A percentile compares a stretch with the other conserved stretches of the same genome.
These are phyloP conservation scores for Trichoderma lentiforme DNA, from an alignment of 2,329 filamentous ascomycete genomes.

Conservation along the genomic window DNA sequence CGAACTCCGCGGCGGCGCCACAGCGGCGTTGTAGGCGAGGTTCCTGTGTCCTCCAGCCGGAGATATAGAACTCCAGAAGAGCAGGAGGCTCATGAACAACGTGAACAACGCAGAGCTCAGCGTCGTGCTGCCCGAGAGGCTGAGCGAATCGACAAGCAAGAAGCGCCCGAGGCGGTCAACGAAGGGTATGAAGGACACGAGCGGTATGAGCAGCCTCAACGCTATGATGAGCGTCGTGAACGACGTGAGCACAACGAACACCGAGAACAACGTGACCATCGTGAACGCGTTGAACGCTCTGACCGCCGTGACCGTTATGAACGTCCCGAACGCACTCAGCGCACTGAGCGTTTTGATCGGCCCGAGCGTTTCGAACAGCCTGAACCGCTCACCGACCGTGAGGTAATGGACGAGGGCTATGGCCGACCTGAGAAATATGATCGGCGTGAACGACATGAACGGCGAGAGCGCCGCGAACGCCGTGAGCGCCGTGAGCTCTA, in stretches of 20 bases:
- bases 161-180: background rate
- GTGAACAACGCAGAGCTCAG: constrained; percentile 37
- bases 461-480: constrained; percentile 7
- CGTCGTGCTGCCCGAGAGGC: constrained; percentile 22
- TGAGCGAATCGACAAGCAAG: constrained; percentile 11
- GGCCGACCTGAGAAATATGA: constrained; percentile 7
- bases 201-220: background rate
- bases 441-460: constrained; percentile 14
- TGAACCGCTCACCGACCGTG: background rate
- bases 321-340: constrained; percentile 19
- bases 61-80: constrained; percentile 46
- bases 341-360: constrained; percentile 2
- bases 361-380: constrained; percentile 19
- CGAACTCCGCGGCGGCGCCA: constrained; percentile 44
- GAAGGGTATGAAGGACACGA: constrained; percentile 3
- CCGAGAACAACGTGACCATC: background rate
- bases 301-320: constrained; percentile 20
- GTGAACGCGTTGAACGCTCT: constrained; percentile 18
- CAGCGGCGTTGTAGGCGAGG: constrained; percentile 45
- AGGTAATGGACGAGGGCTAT: background rate
- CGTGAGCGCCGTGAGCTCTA: constrained; percentile 16
- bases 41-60: constrained; percentile 33
- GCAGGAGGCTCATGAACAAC: constrained; percentile 49
- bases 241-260: background rate
- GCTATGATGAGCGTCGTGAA: background rate